A percentile compares a stretch with the other conserved stretches of the same genome.
Evolutionary conservation across 345 rosid genomes (phyloP).

Genomic region (Capsella bursapastoris): DNA sequence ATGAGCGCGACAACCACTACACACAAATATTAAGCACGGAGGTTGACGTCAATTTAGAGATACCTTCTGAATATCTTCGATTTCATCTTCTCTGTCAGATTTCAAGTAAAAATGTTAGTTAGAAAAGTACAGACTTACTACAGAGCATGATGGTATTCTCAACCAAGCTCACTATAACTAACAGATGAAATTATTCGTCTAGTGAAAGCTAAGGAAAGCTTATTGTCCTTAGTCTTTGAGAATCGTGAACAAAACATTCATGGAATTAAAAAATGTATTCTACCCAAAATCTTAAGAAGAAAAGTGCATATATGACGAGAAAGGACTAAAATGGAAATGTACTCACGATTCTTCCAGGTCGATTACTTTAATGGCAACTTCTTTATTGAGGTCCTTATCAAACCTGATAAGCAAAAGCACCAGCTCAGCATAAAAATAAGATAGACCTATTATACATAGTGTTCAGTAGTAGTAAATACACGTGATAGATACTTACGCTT

Average conservation of each 20-base stretch:
- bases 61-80: slow-evolving; percentile 99
- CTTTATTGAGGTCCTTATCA: slow-evolving; percentile 91
- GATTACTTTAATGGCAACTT: slow-evolving; percentile 95
- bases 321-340: neutral
- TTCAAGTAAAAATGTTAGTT: slow-evolving; percentile 34
- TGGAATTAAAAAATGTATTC: neutral
- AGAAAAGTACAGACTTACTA: slow-evolving; percentile 1
- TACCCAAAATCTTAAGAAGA: slow-evolving; percentile 1
- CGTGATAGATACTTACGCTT: slow-evolving; percentile 68
- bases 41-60: slow-evolving; percentile 25
- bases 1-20: slow-evolving; percentile 31
- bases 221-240: slow-evolving; percentile 13
- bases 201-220: neutral
- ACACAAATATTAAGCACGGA: neutral
- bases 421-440: slow-evolving; percentile 28
- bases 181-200: neutral
- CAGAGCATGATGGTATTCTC: slow-evolving; percentile 5
- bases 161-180: neutral
- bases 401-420: slow-evolving; percentile 63
- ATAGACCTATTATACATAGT: neutral
- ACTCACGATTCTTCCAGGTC: slow-evolving; percentile 99
- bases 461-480: too few relatives aligned
- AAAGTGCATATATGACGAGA: neutral
- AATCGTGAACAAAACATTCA: slow-evolving; percentile 7
- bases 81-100: slow-evolving; percentile 88